Base-by-base conservation (phyloP, 306 rosid species). In the Quercus parvula region DNA sequence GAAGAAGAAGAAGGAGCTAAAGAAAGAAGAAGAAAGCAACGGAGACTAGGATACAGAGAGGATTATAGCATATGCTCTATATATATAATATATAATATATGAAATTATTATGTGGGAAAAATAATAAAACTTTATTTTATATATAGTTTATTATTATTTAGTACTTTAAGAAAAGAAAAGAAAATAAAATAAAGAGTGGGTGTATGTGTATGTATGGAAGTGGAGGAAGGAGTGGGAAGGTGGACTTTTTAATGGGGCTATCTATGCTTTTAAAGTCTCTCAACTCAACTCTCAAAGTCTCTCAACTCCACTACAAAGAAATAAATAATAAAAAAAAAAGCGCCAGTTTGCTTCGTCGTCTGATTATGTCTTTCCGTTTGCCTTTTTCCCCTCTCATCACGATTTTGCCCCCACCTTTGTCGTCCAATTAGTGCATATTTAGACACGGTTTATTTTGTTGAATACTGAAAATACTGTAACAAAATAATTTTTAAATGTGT, bases 261-360 rank as follows among this genome's bases (percentile, higher is more conserved):
- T 28, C n/a, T 12, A 18, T 54, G 58, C 28, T 17, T 49, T 49
- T 49, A 49, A 49, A 49, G 54, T 12, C 54, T 49, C 54, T 49
- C 15, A 27, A 38, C 46, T 38, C 11, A 38, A 38, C 46, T 38
- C 46, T 38, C 46, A 38, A 38, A 38, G 46, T 38, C 24, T 61
- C 8, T 51, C 30, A 3, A 44, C n/a, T 58, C 76, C 80, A 78
- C 83, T 44, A 80, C 15, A 44, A 80, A 38, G 2, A 38, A 6
- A 33, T 1, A 33, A 84, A 76, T 24, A 24, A 24, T 24, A 24
- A 76, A 49, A 2, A 49, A 10, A 84, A 80, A 80, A 80, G 84
- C 79, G 82, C 82, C 79, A 80, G 68, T 66, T 80, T 22, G 77
- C 68, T 76, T 84, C 79, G 68, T 76, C 76, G 12, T 64, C 79